These are phyloP conservation scores for Pholiota adiposa DNA, from an alignment of 1,284 basidiomycete genomes.

Conservation along the genomic window DNA sequence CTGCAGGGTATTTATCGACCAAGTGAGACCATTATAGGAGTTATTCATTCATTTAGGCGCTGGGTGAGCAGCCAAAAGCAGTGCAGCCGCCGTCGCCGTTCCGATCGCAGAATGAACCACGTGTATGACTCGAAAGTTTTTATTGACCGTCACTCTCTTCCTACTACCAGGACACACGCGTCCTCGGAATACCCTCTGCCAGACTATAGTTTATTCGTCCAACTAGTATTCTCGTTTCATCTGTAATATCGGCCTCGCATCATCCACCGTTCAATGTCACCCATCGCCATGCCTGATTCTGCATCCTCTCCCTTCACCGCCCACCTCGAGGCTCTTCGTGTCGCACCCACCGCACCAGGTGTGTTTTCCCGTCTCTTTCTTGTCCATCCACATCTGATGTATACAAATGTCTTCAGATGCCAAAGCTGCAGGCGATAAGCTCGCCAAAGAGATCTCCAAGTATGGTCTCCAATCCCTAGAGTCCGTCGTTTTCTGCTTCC, in stretches of 20 bases:
- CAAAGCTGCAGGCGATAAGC: conserved; percentile 77
- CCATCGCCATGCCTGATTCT: conserved; percentile 52
- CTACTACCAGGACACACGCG: not conserved
- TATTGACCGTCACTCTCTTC: not conserved
- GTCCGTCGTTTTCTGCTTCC: conserved; percentile 44
- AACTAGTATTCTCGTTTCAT: conserved; percentile 13
- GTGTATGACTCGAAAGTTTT: conserved; percentile 24
- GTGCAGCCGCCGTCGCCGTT: not conserved
- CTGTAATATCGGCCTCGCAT: conserved; percentile 23
- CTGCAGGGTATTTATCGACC: too few relatives aligned
- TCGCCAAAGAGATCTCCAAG: conserved; percentile 72
- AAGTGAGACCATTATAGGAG: not conserved
- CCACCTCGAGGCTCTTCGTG: conserved; percentile 64
- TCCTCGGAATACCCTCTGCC: conserved; percentile 4
- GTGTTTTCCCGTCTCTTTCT: conserved; percentile 20
- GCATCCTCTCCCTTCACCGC: conserved; percentile 48
- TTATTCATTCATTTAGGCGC: not conserved
- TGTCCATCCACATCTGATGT: not conserved
- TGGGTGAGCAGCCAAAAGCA: not conserved
- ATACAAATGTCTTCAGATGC: conserved; percentile 55
- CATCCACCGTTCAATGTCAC: conserved; percentile 51
- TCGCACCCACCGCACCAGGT: conserved; percentile 79
- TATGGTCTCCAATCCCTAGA: conserved; percentile 63
- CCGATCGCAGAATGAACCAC: not conserved
- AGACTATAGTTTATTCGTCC: conserved; percentile 18